phyloP scores from a whole-genome alignment of 768 basidiomycete species.

The Myochromella boudieri region DNA sequence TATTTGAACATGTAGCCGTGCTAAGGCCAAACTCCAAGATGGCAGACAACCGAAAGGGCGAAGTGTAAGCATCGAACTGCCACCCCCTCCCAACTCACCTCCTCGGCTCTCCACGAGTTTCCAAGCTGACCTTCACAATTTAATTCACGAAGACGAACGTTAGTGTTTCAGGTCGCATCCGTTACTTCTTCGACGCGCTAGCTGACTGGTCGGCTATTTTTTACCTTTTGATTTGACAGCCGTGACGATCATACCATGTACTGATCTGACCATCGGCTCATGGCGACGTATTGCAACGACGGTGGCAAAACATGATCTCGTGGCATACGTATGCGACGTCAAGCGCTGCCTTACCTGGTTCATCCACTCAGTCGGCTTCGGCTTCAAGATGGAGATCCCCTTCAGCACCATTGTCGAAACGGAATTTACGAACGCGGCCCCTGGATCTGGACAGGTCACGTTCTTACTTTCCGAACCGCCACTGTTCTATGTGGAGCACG shows the following conservation, averaged over 20 bases:
- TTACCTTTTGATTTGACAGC: conserved; percentile 36
- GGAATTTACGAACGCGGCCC: conserved; percentile 52
- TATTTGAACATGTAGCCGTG: conserved; percentile 52
- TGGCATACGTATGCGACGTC: conserved; percentile 72
- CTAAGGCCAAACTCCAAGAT: conserved; percentile 76
- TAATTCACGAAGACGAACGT: conserved; percentile 82
- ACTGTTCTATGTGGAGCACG: conserved; percentile 62
- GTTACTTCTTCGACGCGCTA: background rate
- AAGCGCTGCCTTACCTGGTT: conserved; percentile 77
- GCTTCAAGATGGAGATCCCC: conserved; percentile 86
- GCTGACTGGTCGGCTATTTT: conserved; percentile 1
- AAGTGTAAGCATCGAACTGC: conserved; percentile 32
- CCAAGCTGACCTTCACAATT: conserved; percentile 57
- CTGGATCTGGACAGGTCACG: conserved; percentile 57
- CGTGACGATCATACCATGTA: conserved; percentile 75
- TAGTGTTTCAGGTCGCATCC: conserved; percentile 26
- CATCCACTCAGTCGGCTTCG: conserved; percentile 66
- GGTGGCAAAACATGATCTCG: conserved; percentile 58
- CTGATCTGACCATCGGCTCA: conserved; percentile 69
- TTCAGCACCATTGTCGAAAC: conserved; percentile 62
- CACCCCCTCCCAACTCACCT: conserved; percentile 45
- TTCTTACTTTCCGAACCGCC: conserved; percentile 71
- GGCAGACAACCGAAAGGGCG: conserved; percentile 48
- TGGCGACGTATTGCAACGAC: conserved; percentile 74
- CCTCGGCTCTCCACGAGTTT: conserved; percentile 51